These are phyloP conservation scores for Cladosporium oxysporum DNA, from an alignment of 2,329 filamentous ascomycete genomes.

Conservation along the genomic window DNA sequence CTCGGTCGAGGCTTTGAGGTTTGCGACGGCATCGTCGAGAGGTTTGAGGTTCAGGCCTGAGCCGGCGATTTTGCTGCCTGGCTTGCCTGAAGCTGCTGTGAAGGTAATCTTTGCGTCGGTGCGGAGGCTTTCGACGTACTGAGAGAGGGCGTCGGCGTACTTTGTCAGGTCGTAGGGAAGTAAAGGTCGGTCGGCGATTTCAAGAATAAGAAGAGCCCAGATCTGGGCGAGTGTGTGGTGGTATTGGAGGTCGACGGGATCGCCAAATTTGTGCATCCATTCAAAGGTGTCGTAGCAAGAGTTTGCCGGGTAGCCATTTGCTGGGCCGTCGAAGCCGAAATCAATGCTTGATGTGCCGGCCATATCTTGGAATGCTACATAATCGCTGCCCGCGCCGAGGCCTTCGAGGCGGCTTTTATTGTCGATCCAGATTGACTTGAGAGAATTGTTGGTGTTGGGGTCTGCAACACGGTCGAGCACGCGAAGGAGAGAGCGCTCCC, in stretches of 20 bases:
- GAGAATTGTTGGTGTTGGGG: conserved; percentile 63
- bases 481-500: conserved; percentile 69
- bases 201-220: conserved; percentile 78
- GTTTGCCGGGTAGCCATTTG: conserved; percentile 66
- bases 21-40: conserved; percentile 63
- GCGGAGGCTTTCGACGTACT: conserved; percentile 68
- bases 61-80: conserved; percentile 7
- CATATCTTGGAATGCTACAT: conserved; percentile 87
- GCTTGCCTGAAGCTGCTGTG: conserved; percentile 6
- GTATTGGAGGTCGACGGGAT: conserved; percentile 71
- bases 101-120: conserved; percentile 52
- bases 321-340: conserved; percentile 69
- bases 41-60: conserved; percentile 55
- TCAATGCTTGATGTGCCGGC: conserved; percentile 87
- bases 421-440: conserved; percentile 76
- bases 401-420: conserved; percentile 63
- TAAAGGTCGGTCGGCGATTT: conserved; percentile 78
- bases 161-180: conserved; percentile 77
- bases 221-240: conserved; percentile 79
- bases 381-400: conserved; percentile 77
- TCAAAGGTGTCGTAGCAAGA: conserved; percentile 89
- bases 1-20: conserved; percentile 61
- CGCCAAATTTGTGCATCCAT: conserved; percentile 77
- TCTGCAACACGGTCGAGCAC: conserved; percentile 75
- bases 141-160: conserved; percentile 67